phyloP scores from a whole-genome alignment of 306 rosid genomes.

The Astragalus membranaceus region DNA sequence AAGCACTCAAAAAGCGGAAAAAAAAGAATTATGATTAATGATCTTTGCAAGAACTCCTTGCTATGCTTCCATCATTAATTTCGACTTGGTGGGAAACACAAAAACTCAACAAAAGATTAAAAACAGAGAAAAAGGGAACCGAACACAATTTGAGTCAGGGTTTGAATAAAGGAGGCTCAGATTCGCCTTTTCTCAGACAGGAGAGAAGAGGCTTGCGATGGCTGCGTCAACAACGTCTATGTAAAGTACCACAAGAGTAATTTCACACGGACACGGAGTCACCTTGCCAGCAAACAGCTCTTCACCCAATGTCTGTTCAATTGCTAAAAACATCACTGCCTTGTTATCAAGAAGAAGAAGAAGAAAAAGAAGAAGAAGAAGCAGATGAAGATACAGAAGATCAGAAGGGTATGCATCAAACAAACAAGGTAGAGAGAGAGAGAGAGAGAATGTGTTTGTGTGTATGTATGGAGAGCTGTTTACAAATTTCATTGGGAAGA shows the following conservation, averaged over 20 bases:
- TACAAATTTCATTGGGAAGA: not conserved
- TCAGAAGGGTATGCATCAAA: not conserved
- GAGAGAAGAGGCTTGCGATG: not conserved
- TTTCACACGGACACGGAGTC: slow-evolving; percentile 4
- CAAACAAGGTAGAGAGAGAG: not conserved
- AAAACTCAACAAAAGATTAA: not conserved
- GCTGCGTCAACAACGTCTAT: slow-evolving; percentile 17
- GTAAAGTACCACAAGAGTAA: not conserved
- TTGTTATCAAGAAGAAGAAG: not conserved
- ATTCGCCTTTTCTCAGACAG: slow-evolving; percentile 27
- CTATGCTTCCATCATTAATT: not conserved
- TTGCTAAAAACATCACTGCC: slow-evolving; percentile 18
- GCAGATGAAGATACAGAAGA: not conserved
- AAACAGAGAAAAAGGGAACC: not conserved
- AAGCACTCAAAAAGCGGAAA: too few relatives aligned
- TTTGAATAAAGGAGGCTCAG: slow-evolving; percentile 21
- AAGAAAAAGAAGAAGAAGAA: not conserved
- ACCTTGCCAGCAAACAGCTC: slow-evolving; percentile 12
- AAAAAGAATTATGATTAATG: too few relatives aligned
- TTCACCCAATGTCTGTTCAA: slow-evolving; percentile 15
- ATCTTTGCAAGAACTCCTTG: not conserved
- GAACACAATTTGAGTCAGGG: not conserved
- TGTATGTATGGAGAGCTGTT: slow-evolving; percentile 1
- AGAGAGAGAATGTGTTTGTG: not conserved
- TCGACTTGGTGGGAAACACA: not conserved